These are phyloP conservation scores for Tolypocladium endophyticum DNA, from an alignment of 2,329 filamentous ascomycete species.

Conservation along the genomic window DNA sequence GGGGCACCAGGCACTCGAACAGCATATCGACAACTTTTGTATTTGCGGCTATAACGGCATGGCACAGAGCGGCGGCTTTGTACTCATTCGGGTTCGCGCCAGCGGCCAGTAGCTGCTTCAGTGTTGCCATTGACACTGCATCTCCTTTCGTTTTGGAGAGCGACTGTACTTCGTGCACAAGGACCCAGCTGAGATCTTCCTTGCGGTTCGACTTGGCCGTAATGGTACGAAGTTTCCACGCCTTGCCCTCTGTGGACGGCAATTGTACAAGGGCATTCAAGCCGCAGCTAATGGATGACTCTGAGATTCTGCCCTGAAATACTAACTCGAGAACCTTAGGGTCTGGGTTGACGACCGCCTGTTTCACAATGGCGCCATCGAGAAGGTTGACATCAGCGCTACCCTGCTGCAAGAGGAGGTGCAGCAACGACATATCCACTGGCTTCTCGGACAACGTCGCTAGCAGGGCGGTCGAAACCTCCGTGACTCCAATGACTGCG, in stretches of 20 bases:
- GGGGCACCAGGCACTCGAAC: conserved; percentile 24
- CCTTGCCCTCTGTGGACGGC: conserved; percentile 34
- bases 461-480: conserved; percentile 32
- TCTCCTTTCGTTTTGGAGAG: conserved; percentile 23
- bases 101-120: conserved; percentile 35
- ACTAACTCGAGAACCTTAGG: conserved; percentile 37
- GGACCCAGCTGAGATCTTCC: conserved; percentile 30
- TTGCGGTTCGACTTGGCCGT: conserved; percentile 31
- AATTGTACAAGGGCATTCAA: conserved; percentile 31
- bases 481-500: conserved; percentile 28
- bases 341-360: conserved; percentile 32
- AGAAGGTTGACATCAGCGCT: conserved; percentile 42
- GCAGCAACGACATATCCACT: conserved; percentile 38
- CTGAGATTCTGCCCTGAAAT: conserved; percentile 33
- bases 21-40: conserved; percentile 37
- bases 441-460: conserved; percentile 31
- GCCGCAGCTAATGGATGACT: conserved; percentile 30
- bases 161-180: conserved; percentile 40
- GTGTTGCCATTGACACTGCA: conserved; percentile 28
- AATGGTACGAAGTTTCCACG: conserved; percentile 37
- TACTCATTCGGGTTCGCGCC: conserved; percentile 46
- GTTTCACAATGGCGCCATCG: conserved; percentile 29
- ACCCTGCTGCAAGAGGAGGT: conserved; percentile 37
- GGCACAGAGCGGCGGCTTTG: conserved; percentile 39
- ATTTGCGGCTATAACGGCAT: conserved; percentile 36